Percentiles rank a stretch among this genome's conserved stretches.
These are phyloP conservation scores for Eimeria falciformis DNA, from an alignment of 169 alveolate genomes.

Conservation along the genomic window DNA sequence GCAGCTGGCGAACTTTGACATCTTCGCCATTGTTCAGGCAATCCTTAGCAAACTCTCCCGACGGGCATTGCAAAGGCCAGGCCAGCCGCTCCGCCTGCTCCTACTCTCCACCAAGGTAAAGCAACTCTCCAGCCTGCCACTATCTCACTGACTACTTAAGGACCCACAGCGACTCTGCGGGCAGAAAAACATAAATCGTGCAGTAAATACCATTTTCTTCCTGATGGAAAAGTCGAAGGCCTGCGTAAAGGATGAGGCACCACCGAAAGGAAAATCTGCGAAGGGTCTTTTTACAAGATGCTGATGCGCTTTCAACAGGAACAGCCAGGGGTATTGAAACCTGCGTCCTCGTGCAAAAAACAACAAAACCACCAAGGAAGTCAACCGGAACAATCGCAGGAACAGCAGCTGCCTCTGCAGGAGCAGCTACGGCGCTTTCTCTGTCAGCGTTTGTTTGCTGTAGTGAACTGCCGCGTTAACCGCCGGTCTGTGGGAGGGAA, in stretches of 20 bases:
- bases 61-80: neutral
- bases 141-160: neutral
- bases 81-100: neutral
- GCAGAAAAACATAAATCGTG: neutral
- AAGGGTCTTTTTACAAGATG: neutral
- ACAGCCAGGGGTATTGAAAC: neutral
- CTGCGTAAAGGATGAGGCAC: too few species aligned
- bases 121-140: neutral
- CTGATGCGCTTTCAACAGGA: neutral
- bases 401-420: conserved; percentile 27
- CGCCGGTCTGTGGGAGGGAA: conserved; percentile 23
- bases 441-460: neutral
- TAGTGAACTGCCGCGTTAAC: conserved; percentile 24
- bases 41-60: conserved; percentile 13
- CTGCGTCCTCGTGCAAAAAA: neutral
- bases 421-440: conserved; percentile 45
- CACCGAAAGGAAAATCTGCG: too few species aligned
- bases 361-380: neutral
- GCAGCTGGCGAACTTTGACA: conserved; percentile 19
- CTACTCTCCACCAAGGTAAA: conserved; percentile 13
- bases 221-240: too few species aligned
- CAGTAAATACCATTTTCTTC: too few species aligned
- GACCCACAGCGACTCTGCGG: neutral
- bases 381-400: neutral
- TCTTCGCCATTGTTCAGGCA: neutral